A percentile compares a stretch with the other conserved stretches of the same genome.
Conservation (phyloP, 129 eudicot species). For the Logfia minima region DNA sequence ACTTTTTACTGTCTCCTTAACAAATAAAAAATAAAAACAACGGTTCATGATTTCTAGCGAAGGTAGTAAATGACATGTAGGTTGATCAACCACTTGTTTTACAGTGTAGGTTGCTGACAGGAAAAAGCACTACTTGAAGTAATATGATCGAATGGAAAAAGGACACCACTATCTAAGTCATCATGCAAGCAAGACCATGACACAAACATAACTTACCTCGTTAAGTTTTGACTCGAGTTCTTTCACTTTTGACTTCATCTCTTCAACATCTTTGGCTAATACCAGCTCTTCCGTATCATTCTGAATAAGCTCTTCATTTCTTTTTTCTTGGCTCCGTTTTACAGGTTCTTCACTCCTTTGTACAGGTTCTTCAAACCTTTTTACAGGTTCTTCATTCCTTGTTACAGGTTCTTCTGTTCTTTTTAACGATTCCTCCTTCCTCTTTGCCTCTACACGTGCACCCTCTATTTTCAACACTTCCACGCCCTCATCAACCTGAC, state of each 20-base stretch:
- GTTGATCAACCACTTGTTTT: not conserved
- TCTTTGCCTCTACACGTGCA: slow-evolving; percentile 26
- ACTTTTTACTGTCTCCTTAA: not conserved
- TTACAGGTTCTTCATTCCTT: slow-evolving; percentile 22
- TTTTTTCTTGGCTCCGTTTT: slow-evolving; percentile 24
- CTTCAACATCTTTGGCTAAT: slow-evolving; percentile 52
- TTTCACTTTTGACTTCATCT: slow-evolving; percentile 52
- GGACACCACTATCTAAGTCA: not conserved
- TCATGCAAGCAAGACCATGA: not conserved
- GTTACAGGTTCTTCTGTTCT: slow-evolving; percentile 25
- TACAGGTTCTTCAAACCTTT: slow-evolving; percentile 23
- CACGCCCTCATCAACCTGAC: slow-evolving; percentile 42
- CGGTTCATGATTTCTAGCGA: not conserved
- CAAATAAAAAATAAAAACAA: not conserved
- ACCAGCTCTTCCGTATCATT: slow-evolving; percentile 35
- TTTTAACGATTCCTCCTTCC: slow-evolving; percentile 31
- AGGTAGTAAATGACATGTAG: not conserved
- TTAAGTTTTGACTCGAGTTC: slow-evolving; percentile 60
- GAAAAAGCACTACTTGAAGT: not conserved
- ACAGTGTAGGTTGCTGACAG: not conserved
- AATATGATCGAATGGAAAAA: not conserved
- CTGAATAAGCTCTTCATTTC: slow-evolving; percentile 24
- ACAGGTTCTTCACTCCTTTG: slow-evolving; percentile 29
- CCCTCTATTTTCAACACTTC: slow-evolving; percentile 28
- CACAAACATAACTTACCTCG: slow-evolving; percentile 49